These are phyloP conservation scores for Talaromyces sp. DNA, from an alignment of 2,329 filamentous ascomycete species.

Conservation along the genomic window DNA sequence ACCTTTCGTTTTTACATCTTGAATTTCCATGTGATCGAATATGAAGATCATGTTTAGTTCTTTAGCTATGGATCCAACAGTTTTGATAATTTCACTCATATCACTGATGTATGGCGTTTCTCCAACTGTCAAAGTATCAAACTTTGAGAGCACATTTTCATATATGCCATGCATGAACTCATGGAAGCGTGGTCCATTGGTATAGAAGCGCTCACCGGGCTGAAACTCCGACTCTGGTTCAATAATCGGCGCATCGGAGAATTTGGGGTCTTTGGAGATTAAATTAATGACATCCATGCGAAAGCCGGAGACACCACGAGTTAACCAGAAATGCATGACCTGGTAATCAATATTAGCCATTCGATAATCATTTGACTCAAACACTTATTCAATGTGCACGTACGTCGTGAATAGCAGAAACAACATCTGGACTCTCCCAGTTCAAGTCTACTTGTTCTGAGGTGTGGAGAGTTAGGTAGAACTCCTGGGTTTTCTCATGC, in stretches of 20 bases:
- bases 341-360: not conserved
- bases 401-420: conserved; percentile 64
- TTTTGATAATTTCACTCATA: conserved; percentile 59
- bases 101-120: conserved; percentile 55
- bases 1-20: conserved; percentile 7
- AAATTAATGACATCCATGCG: conserved; percentile 68
- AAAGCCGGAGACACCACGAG: conserved; percentile 69
- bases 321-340: conserved; percentile 74
- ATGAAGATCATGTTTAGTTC: conserved; percentile 71
- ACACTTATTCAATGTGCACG: not conserved
- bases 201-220: conserved; percentile 1
- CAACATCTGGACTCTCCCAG: conserved; percentile 69
- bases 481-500: conserved; percentile 69
- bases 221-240: conserved; percentile 35
- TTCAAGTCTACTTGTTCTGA: conserved; percentile 77
- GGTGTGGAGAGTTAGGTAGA: conserved; percentile 72
- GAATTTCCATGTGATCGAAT: conserved; percentile 25
- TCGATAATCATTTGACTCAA: not conserved
- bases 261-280: conserved; percentile 61
- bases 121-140: conserved; percentile 46
- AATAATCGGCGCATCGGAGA: conserved; percentile 51
- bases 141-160: conserved; percentile 36
- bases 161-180: conserved; percentile 40
- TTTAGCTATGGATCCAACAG: conserved; percentile 57
- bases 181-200: conserved; percentile 28